Percentiles rank a stretch among this genome's conserved stretches.
Conservation (phyloP, 1,284 basidiomycete species). For the Papiliotrema nemorosa region DNA sequence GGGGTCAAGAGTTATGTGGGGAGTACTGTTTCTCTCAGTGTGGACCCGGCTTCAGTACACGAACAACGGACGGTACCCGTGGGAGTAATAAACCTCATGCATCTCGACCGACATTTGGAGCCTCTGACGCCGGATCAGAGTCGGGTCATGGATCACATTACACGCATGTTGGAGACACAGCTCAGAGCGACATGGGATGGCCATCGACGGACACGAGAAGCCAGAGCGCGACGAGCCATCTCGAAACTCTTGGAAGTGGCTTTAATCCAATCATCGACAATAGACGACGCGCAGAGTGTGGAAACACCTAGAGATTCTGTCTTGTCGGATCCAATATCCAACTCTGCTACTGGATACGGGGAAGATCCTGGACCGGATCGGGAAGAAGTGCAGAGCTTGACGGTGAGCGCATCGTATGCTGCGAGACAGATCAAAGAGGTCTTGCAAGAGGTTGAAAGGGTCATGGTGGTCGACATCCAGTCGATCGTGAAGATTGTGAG, state of each 20-base stretch:
- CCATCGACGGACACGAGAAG: slow-evolving; percentile 21
- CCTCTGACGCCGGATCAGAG: slow-evolving; percentile 7
- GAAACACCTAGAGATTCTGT: too few relatives aligned
- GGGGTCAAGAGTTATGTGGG: slow-evolving; percentile 19
- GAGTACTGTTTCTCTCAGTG: slow-evolving; percentile 11
- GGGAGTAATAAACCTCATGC: slow-evolving; percentile 19
- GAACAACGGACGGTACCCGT: slow-evolving; percentile 8
- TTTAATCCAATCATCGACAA: slow-evolving; percentile 5
- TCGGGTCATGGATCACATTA: slow-evolving; percentile 17
- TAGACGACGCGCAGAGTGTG: too few relatives aligned
- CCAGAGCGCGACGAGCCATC: slow-evolving; percentile 12
- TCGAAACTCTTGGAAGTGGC: slow-evolving; percentile 21
- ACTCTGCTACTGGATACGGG: too few relatives aligned
- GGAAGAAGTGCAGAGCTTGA: background rate
- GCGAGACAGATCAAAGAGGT: background rate
- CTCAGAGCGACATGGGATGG: slow-evolving; percentile 35
- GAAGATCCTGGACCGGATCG: background rate
- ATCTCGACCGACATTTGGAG: slow-evolving; percentile 7
- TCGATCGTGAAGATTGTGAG: background rate
- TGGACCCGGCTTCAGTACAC: slow-evolving; percentile 10
- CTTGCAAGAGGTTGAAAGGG: slow-evolving; percentile 2
- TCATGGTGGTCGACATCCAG: slow-evolving; percentile 1
- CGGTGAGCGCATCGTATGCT: background rate
- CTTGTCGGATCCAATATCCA: too few relatives aligned
- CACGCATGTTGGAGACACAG: slow-evolving; percentile 25